Conservation (phyloP, 1,139 yeast species). For the Hyphopichia wangnamkhiaoensis region DNA sequence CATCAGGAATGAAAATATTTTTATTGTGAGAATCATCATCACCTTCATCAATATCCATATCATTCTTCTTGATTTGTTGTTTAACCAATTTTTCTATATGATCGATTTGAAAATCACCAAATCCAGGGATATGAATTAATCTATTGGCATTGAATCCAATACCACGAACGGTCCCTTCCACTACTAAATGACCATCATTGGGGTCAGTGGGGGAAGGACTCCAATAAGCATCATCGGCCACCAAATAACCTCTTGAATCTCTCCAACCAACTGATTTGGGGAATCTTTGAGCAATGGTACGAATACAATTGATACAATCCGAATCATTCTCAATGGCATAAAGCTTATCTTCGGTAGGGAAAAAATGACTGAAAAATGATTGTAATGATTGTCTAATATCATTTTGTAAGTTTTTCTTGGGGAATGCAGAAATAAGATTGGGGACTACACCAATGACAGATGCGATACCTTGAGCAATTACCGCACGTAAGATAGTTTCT, state of each 20-base stretch:
- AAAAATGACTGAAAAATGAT: constrained; percentile 85
- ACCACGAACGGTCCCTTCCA: constrained; percentile 88
- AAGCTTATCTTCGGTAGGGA: constrained; percentile 80
- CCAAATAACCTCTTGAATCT: constrained; percentile 82
- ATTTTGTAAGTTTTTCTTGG: constrained; percentile 73
- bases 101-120: constrained; percentile 84
- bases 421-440: constrained; percentile 65
- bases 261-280: constrained; percentile 92
- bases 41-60: constrained; percentile 30
- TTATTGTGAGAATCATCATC: constrained; percentile 18
- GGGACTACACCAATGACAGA: constrained; percentile 79
- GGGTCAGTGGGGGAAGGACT: constrained; percentile 27
- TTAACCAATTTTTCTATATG: constrained; percentile 53
- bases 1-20: constrained; percentile 45
- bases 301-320: constrained; percentile 70
- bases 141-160: constrained; percentile 76
- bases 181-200: constrained; percentile 42
- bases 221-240: constrained; percentile 67
- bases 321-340: constrained; percentile 67
- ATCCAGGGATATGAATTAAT: constrained; percentile 81
- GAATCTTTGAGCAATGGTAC: constrained; percentile 79
- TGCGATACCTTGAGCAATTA: constrained; percentile 91
- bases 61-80: constrained; percentile 12
- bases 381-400: constrained; percentile 80
- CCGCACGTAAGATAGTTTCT: constrained; percentile 83